Base-by-base conservation (phyloP, 129 eudicot species). In the Escallonia herrerae region DNA sequence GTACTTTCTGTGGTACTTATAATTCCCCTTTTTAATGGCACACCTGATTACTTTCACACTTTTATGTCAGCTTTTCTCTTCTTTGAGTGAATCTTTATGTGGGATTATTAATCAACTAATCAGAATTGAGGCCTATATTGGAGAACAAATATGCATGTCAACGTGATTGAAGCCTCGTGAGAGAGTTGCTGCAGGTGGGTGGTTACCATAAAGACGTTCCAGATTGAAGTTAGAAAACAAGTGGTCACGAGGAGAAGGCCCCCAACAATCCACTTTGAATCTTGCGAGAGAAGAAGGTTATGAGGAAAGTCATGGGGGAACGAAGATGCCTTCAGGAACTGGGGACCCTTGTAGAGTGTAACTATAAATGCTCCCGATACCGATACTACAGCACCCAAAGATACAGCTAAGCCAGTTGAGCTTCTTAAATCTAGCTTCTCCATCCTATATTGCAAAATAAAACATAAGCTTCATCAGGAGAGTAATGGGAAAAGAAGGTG, bases 291-390 rank as follows among this genome's bases (percentile, higher is more conserved):
- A 37, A 7, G 11, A 49, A 49, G 9, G 54, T 46, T 7, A 56
- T 8, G 7, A 56, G 2, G 22, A n/a, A 3, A 4, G 4, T n/a
- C 5, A 55, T 4, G 51, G 51, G 51, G 11, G 10, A 47, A 46
- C 11, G 10, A 45, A 52, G 14, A 52, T 8, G 56, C 6, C 41
- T 63, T 43, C 6, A 72, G 37, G 45, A 15, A 39, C 1, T 57
- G 70, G 13, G 62, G 62, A 12, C 78, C 78, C 8, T 66, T 58
- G 46, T 57, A 73, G 41, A 73, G 66, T 1, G 58, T 54, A 3
- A 66, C 62, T 3, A 73, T 46, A 9, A 60, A 50, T n/a, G 72
- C 72, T 9, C 78, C 78, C 9, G 66, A 15, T 13, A 73, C 41
- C 13, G 78, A 14, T 8, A 73, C 9, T 2, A 66, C 37, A 5